These are phyloP conservation scores for Annulohypoxylon maeteangense DNA, from an alignment of 495 filamentous ascomycete species.

Conservation along the genomic window DNA sequence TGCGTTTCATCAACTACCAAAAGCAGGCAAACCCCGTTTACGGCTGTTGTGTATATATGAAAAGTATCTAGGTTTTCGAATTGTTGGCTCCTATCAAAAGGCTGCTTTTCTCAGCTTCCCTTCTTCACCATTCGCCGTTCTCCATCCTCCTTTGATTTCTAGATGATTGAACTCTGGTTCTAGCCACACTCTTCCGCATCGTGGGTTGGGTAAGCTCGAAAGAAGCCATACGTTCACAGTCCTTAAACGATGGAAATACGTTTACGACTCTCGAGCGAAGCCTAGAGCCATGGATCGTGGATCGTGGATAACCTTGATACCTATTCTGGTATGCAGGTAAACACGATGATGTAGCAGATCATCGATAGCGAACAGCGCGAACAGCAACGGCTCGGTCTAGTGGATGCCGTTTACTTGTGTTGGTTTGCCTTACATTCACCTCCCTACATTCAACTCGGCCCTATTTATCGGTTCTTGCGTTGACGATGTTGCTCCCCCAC, in stretches of 20 bases:
- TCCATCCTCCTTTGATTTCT: constrained; percentile 10
- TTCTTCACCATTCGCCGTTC: constrained; percentile 9
- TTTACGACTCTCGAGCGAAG: constrained; percentile 15
- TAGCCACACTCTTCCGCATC: constrained; percentile 24
- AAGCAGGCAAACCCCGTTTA: constrained; percentile 13
- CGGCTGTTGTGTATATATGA: constrained; percentile 6
- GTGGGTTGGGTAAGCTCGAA: constrained; percentile 42
- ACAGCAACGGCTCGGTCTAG: constrained; percentile 33
- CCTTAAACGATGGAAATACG: constrained; percentile 15
- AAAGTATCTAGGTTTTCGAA: background rate
- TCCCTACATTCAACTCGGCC: constrained; percentile 36
- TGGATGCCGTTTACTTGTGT: constrained; percentile 38
- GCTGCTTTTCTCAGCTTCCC: constrained; percentile 8
- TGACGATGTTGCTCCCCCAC: constrained; percentile 40
- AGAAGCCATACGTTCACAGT: constrained; percentile 15
- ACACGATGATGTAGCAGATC: constrained; percentile 29
- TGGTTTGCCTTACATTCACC: constrained; percentile 29
- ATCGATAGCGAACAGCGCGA: constrained; percentile 15
- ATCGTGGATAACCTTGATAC: constrained; percentile 15
- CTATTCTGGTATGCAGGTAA: background rate
- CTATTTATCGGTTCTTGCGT: constrained; percentile 42
- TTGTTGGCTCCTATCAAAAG: constrained; percentile 14
- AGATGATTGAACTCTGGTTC: background rate
- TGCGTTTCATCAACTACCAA: constrained; percentile 12
- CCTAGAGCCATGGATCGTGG: background rate